Evolutionary conservation across 129 eudicot species (phyloP), one percentile per base, ranked within the genome.

Genomic region (Flaveria robusta): DNA sequence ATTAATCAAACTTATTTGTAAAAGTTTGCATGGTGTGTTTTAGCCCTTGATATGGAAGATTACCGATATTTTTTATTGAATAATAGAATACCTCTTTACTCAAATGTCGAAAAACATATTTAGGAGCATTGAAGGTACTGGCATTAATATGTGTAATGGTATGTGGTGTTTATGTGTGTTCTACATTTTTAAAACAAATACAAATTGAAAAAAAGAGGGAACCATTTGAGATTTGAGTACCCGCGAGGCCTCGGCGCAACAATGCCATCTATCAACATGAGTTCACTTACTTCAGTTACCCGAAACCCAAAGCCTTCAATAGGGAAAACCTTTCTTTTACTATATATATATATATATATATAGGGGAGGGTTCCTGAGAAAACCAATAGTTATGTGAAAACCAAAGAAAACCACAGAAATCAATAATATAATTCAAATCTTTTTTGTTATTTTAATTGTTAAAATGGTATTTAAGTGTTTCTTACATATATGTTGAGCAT

Each of bases 111-210:
- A 88, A 81, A 70, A 78, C 18, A 52, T 70, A 67, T 23, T 81
- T 79, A 19, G 66, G 74, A 23, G 15, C 72, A 47, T 64, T 79
- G 27, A 81, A 83, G 80, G 51, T 79, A 72, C 50, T 81, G 67
- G 65, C 81, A 10, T 77, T 88, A 27, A 75, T 86, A 62, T 79
- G 83, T 64, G 81, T 83, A 29, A 79, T 84, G 84, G 20, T 71
- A 63, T 79, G 77, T 66, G 88, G 90, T 23, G 65, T 86, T 70
- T 81, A 88, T 79, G 63, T 83, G 18, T 88, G 86, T 76, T 85
- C 87, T 39, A 78, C 85, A 29, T 82, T 84, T 74, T 66, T 81
- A 49, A 83, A 66, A 31, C 86, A 84, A 75, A 66, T 70, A 11
- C 79, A 78, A 29, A 47, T 43, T 18, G 77, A 74, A 29, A 71